phyloP scores from a whole-genome alignment of 2,329 filamentous ascomycete species.

The Colletotrichum gigasporum region DNA sequence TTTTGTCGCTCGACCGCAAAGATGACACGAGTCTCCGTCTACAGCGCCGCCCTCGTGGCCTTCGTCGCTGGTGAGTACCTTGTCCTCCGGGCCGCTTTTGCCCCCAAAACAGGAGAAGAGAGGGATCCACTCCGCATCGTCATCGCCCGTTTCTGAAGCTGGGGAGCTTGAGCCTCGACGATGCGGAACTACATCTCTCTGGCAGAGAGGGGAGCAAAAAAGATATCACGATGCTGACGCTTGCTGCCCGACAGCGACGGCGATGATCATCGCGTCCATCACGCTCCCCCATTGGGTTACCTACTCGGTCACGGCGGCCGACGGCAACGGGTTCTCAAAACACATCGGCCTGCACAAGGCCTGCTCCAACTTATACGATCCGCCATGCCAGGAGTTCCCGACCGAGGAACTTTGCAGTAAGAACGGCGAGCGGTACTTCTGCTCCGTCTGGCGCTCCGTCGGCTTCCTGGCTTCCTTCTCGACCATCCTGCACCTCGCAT shows the following conservation, averaged over 20 bases:
- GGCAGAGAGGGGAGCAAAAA: too few relatives aligned
- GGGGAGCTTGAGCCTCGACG: not conserved
- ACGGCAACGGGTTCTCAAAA: conserved; percentile 59
- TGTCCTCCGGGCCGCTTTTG: not conserved
- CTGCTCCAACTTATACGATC: conserved; percentile 76
- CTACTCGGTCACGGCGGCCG: conserved; percentile 63
- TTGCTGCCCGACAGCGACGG: conserved; percentile 62
- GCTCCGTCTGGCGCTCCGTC: conserved; percentile 88
- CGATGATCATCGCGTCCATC: conserved; percentile 76
- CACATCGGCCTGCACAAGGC: conserved; percentile 82
- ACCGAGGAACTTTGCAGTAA: conserved; percentile 72
- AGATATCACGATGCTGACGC: conserved; percentile 41
- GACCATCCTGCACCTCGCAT: conserved; percentile 82
- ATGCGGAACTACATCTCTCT: not conserved
- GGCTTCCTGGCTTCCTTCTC: conserved; percentile 90
- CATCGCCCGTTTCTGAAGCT: conserved; percentile 7
- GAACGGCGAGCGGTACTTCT: conserved; percentile 76
- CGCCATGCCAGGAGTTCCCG: conserved; percentile 73
- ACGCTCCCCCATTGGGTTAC: conserved; percentile 77
- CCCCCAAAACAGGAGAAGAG: not conserved
- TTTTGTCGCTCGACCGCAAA: conserved; percentile 4
- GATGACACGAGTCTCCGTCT: conserved; percentile 57
- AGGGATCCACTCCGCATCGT: conserved; percentile 30
- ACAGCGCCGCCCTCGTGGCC: conserved; percentile 52
- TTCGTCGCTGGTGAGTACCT: conserved; percentile 52